Conservation (phyloP, 202 grass and related monocot species). For the Alloteropsis angusta region DNA sequence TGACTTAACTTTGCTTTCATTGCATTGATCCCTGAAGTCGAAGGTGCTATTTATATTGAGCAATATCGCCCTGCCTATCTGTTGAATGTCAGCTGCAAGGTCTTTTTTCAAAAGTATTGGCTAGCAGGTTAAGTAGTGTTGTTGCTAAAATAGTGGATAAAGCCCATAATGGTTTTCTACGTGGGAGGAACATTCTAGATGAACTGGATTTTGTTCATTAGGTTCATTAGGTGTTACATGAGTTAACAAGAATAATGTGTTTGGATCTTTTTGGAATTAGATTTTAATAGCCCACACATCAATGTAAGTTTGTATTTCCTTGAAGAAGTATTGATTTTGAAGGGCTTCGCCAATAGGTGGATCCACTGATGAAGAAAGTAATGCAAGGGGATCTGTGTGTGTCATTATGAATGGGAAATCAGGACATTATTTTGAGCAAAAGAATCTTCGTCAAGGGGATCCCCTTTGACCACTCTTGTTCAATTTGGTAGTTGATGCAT, state of each 20-base stretch:
- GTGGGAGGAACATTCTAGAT: background rate
- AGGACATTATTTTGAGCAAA: background rate
- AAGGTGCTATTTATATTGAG: background rate
- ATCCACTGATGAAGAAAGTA: background rate
- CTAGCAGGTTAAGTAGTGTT: background rate
- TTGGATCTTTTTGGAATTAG: background rate
- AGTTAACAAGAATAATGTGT: background rate
- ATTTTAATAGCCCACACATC: background rate
- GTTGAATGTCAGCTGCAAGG: background rate
- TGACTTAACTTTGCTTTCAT: background rate
- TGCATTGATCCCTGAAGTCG: background rate
- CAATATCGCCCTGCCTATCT: background rate
- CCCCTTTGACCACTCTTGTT: background rate
- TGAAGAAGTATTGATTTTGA: background rate
- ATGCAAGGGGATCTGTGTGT: background rate
- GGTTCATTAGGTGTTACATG: background rate
- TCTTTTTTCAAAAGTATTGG: background rate
- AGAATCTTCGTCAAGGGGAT: background rate
- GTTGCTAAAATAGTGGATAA: background rate
- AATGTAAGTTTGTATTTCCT: background rate
- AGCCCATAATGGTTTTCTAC: background rate
- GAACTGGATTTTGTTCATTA: background rate
- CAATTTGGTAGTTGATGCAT: background rate
- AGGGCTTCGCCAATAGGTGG: background rate
- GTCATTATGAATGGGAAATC: slow-evolving; percentile 4